Conservation (phyloP, 2,329 filamentous ascomycete species). For the Sordariomycetes sp. region DNA sequence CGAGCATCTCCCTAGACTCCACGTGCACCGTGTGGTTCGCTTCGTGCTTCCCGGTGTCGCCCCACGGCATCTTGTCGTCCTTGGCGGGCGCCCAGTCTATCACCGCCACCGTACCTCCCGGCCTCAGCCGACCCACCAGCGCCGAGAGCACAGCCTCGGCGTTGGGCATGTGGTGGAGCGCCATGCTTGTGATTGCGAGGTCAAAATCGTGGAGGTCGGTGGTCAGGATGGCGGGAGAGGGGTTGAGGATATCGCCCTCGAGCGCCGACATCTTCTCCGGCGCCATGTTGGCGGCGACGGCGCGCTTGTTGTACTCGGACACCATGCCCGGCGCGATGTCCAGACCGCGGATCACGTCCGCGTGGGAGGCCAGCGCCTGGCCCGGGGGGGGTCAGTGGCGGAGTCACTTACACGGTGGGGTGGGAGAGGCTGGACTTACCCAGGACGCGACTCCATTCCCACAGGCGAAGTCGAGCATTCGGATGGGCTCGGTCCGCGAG, state of each 20-base stretch:
- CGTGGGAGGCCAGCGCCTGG: conserved; percentile 17
- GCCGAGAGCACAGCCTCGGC: conserved; percentile 12
- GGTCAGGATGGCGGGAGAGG: conserved; percentile 9
- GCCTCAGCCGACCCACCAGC: conserved; percentile 14
- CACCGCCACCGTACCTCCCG: conserved; percentile 17
- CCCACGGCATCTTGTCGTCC: conserved; percentile 39
- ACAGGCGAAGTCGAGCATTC: conserved; percentile 18
- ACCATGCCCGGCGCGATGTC: conserved; percentile 20
- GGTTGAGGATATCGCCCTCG: conserved; percentile 15
- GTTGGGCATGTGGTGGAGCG: conserved; percentile 21
- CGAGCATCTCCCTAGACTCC: neutral
- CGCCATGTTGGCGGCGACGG: conserved; percentile 10
- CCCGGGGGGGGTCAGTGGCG: conserved; percentile 2
- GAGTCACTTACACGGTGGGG: neutral
- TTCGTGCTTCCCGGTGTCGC: conserved; percentile 27
- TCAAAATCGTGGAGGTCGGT: conserved; percentile 16
- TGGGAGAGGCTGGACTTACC: conserved; percentile 8
- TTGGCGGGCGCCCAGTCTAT: conserved; percentile 28
- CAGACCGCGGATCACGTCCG: conserved; percentile 17
- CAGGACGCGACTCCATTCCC: conserved; percentile 15
- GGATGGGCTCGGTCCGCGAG: conserved; percentile 1
- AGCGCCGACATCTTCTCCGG: conserved; percentile 15
- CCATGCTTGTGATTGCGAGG: conserved; percentile 18
- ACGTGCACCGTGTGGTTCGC: neutral
- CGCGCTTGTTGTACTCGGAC: conserved; percentile 16